Evolutionary conservation across 306 rosid species (phyloP).

Genomic region (Hippophae gyantsensis): DNA sequence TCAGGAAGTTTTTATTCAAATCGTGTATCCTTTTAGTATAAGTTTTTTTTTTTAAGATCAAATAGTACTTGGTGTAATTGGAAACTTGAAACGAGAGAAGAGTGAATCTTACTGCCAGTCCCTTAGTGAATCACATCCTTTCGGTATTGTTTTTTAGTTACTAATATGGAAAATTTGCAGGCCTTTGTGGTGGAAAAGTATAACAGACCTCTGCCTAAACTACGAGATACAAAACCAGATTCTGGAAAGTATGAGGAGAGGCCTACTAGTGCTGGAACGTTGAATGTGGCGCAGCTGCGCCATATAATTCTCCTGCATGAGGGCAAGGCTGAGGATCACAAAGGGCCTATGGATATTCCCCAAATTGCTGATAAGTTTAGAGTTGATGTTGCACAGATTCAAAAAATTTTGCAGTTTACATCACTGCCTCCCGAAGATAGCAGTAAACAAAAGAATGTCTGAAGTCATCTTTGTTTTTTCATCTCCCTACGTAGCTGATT

Average conservation of each 20-base stretch:
- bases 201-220: conserved; percentile 66
- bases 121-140: neutral
- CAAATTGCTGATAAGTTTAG: conserved; percentile 56
- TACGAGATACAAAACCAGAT: conserved; percentile 59
- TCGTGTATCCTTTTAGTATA: too few relatives aligned
- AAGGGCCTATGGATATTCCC: conserved; percentile 54
- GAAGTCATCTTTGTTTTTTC: neutral
- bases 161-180: conserved; percentile 25
- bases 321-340: conserved; percentile 76
- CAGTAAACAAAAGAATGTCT: conserved; percentile 27
- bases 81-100: too few relatives aligned
- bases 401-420: conserved; percentile 51
- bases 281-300: conserved; percentile 74
- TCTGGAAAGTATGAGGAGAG: conserved; percentile 55
- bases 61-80: too few relatives aligned
- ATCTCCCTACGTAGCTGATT: conserved; percentile 10
- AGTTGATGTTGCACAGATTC: conserved; percentile 46
- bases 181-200: conserved; percentile 62
- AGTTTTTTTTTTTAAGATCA: too few relatives aligned
- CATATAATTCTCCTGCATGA: conserved; percentile 57
- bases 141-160: neutral
- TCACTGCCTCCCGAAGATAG: conserved; percentile 62
- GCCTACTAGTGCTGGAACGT: conserved; percentile 57
- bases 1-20: neutral
- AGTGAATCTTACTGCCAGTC: too few relatives aligned